Evolutionary conservation across 1,284 basidiomycete genomes (phyloP), one percentile per base, ranked within the genome.

Genomic region (Anthracocystis walkeri): DNA sequence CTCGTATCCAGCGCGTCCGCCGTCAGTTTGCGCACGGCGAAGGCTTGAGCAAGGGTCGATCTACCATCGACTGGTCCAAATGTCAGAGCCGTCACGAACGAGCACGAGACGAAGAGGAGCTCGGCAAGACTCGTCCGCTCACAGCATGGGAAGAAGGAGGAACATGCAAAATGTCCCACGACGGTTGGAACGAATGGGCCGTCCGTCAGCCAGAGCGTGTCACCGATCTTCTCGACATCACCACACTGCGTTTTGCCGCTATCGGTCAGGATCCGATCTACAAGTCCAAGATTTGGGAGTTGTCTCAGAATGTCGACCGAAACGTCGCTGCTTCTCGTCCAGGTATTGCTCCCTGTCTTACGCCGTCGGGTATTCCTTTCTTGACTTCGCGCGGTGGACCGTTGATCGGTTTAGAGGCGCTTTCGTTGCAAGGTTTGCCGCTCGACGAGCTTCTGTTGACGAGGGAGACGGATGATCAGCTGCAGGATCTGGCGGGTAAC

Each of bases 101-200:
- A 42, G 92, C 93, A 10, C 88, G 95, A 35, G 88, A 93, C 8
- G 93, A 96, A 71, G 94, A 97, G 79, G 87, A 88, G 11, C 87
- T 97, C 27, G 95, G 95, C 5, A 87, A 89, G 21, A 92, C 93
- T 79, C 90, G 95, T 29, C 94, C 95, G 0, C 87, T 96, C 40
- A 97, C 95, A 0, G 91, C 90, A 77, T 97, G 95, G 95, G 92
- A 95, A 69, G 94, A 97, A 87, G 92, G 93, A 90, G 94, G 93
- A 11, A 90, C 90, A 58, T 95, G 93, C 84, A 93, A 92, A 80
- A 87, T 95, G 65, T 92, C 91, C 1, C 94, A 97, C 82, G 94
- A 93, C 80, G 92, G 92, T 20, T 97, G 95, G 95, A 91, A 91
- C 74, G 95, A 97, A 82, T 97, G 95, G 94, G 93, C 91, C 23